Evolutionary conservation across 1,284 basidiomycete species (phyloP).

Genomic region (Somion occarium): DNA sequence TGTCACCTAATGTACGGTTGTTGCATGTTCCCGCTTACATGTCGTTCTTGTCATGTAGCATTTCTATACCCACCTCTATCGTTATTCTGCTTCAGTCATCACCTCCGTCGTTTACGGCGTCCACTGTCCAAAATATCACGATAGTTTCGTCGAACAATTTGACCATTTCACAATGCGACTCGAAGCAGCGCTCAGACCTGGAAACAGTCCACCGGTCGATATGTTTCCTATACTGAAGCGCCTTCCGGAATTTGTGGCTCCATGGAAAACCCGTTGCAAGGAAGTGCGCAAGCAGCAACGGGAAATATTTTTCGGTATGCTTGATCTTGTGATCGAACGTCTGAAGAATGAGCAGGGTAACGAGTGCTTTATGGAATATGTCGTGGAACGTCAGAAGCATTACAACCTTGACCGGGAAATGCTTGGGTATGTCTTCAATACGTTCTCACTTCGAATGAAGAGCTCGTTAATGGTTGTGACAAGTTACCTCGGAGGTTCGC

Average conservation of each 20-base stretch:
- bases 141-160: constrained; percentile 17
- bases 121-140: constrained; percentile 24
- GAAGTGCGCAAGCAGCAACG: constrained; percentile 21
- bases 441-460: background rate
- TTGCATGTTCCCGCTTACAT: background rate
- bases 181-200: constrained; percentile 24
- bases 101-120: constrained; percentile 27
- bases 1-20: background rate
- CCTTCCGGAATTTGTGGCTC: constrained; percentile 29
- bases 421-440: constrained; percentile 2
- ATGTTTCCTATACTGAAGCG: constrained; percentile 30
- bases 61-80: constrained; percentile 24
- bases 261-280: constrained; percentile 27
- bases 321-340: constrained; percentile 10
- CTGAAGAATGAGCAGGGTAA: constrained; percentile 8
- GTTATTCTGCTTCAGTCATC: constrained; percentile 24
- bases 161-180: constrained; percentile 20
- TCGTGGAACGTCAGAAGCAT: constrained; percentile 2
- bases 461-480: background rate
- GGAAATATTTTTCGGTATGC: constrained; percentile 20
- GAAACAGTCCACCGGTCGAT: constrained; percentile 30
- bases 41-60: constrained; percentile 12
- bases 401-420: background rate
- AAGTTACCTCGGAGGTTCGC: constrained; percentile 3
- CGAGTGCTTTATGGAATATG: constrained; percentile 14